Base-by-base conservation (phyloP, 1,139 yeast species). In the Diutina pseudorugosa region DNA sequence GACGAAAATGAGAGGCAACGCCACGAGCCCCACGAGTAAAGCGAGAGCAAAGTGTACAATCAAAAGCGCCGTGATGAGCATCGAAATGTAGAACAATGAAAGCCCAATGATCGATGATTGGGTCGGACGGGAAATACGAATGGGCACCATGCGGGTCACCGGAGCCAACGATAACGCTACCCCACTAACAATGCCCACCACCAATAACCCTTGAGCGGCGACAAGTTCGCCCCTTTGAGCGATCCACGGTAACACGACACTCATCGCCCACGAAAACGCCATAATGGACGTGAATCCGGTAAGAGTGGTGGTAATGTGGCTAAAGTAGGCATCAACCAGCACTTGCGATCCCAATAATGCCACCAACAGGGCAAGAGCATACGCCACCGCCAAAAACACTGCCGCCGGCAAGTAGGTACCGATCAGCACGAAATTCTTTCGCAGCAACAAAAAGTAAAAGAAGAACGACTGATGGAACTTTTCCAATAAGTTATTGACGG, bases 391-490 rank as follows among this genome's bases (percentile, higher is more conserved):
- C 8, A 86, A 68, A 25, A 87, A 69, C 51, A 85, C 83, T 0
- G 95, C 96, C 1, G 94, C 75, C 1, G 98, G 98, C 52, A 94
- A 72, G 62, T 91, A 94, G 19, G 95, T 89, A 2, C 96, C 98
- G 59, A 94, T 91, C 3, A 96, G 88, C 16, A 93, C 95, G 69
- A 94, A 94, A 55, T 77, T 69, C 55, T 76, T 72, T 12, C 98
- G 94, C 0, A 91, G 79, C 54, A 94, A 68, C 69, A 94, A 68
- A 60, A 93, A 75, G 69, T 91, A 94, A 63, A 91, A 94, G 73
- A 94, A 94, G 65, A 90, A 94, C 1, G 97, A 89, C 65, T 94
- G 98, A 65, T 94, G 99, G 66, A 93, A 93, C 65, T 91, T 95
- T 65, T 94, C 99, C 54, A 93, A 72, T 59, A 94, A 73, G 65